phyloP scores from a whole-genome alignment of 176 grass and related monocot species.

The Typha latifolia region DNA sequence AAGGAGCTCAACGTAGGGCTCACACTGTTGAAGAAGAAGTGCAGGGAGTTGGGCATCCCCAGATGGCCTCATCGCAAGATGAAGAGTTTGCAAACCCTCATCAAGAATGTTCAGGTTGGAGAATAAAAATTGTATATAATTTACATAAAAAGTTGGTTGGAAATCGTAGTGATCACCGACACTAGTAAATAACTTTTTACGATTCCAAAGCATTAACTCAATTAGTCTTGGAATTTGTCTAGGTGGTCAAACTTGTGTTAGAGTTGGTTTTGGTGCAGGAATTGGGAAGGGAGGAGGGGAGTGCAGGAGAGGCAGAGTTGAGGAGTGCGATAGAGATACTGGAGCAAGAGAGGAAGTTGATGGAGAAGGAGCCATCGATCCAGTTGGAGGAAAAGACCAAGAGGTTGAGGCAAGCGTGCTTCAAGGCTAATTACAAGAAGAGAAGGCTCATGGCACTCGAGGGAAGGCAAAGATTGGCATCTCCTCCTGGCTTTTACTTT shows the following conservation, averaged over 20 bases:
- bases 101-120: conserved; percentile 47
- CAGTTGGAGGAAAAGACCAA: conserved; percentile 54
- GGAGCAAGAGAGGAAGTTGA: conserved; percentile 35
- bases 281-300: conserved; percentile 23
- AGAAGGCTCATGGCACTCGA: conserved; percentile 29
- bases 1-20: conserved; percentile 49
- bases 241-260: too few species aligned
- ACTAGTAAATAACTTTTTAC: too few species aligned
- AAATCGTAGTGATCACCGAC: too few species aligned
- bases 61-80: conserved; percentile 73
- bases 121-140: too few species aligned
- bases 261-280: conserved; percentile 13
- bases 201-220: too few species aligned
- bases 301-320: conserved; percentile 19
- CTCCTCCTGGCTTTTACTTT: not conserved
- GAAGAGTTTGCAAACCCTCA: conserved; percentile 53
- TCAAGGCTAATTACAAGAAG: conserved; percentile 68
- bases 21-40: conserved; percentile 57
- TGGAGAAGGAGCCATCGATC: conserved; percentile 47
- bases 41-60: conserved; percentile 53
- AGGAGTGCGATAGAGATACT: conserved; percentile 35
- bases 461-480: not conserved
- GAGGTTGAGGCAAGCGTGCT: conserved; percentile 64
- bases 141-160: too few species aligned
- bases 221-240: too few species aligned